Conservation (phyloP, 2,329 filamentous ascomycete species). For the Microthyrium microscopicum region DNA sequence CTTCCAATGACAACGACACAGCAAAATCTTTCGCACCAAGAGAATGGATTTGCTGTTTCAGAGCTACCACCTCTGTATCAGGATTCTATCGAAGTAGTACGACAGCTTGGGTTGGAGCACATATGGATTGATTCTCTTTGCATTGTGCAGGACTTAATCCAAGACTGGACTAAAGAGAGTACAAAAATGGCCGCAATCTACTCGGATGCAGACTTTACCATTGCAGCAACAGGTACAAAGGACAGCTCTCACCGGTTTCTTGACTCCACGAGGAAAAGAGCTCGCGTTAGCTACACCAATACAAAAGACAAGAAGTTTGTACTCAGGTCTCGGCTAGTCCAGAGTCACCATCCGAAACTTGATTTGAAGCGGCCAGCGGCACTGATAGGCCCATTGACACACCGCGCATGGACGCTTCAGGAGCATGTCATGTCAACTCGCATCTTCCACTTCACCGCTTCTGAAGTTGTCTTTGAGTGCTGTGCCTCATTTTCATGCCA, state of each 20-base stretch:
- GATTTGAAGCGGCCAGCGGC: neutral
- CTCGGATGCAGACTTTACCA: slow-evolving; percentile 8
- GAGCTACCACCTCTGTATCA: neutral
- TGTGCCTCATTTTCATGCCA: slow-evolving; percentile 1
- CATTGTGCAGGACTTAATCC: slow-evolving; percentile 10
- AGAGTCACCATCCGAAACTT: slow-evolving; percentile 1
- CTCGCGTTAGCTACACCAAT: neutral
- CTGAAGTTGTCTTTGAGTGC: slow-evolving; percentile 8
- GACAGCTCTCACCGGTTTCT: slow-evolving; percentile 1
- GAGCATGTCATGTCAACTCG: slow-evolving; percentile 7
- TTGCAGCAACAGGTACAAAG: slow-evolving; percentile 5
- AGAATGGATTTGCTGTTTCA: neutral
- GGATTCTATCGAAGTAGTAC: slow-evolving; percentile 1
- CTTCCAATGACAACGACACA: neutral
- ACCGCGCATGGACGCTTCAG: slow-evolving; percentile 6
- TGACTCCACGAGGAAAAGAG: neutral
- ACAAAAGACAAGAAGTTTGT: slow-evolving; percentile 1
- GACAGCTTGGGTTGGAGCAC: slow-evolving; percentile 5
- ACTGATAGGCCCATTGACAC: neutral
- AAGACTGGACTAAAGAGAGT: slow-evolving; percentile 9
- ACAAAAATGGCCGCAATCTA: slow-evolving; percentile 10
- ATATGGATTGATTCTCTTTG: slow-evolving; percentile 11
- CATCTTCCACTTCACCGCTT: slow-evolving; percentile 5
- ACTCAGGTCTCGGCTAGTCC: neutral
- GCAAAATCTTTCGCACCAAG: neutral